A percentile compares a stretch with the other conserved stretches of the same genome.
Evolutionary conservation across 148 eudicot species (phyloP).

Genomic region (Linanthus parryae): DNA sequence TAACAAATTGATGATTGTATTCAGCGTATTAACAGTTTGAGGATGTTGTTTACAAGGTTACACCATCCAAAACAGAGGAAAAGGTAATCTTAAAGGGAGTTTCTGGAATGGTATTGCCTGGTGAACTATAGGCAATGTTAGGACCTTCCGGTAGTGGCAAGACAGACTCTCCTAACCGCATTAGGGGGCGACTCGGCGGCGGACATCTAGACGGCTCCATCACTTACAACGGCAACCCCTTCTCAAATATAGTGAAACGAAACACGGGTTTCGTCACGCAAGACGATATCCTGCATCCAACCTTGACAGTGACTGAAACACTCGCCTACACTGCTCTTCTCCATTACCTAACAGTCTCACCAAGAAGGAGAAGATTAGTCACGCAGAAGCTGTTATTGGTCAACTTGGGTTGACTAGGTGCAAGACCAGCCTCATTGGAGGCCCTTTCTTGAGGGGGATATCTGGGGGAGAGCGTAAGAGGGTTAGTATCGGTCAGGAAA

Average conservation of each 20-base stretch:
- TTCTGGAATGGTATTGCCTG: constrained; percentile 52
- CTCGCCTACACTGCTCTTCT: constrained; percentile 59
- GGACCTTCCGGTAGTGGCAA: constrained; percentile 96
- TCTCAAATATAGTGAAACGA: constrained; percentile 43
- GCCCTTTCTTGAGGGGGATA: constrained; percentile 37
- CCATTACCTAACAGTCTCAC: constrained; percentile 45
- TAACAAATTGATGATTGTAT: too few species aligned
- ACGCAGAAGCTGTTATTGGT: constrained; percentile 35
- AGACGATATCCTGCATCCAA: constrained; percentile 68
- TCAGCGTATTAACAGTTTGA: constrained; percentile 57
- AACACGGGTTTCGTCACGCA: constrained; percentile 71
- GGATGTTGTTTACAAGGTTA: constrained; percentile 57
- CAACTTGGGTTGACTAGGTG: constrained; percentile 51
- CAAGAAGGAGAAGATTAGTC: constrained; percentile 28
- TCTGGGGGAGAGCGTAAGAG: constrained; percentile 74
- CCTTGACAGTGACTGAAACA: constrained; percentile 63
- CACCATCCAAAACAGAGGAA: constrained; percentile 19
- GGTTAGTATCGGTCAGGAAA: constrained; percentile 71
- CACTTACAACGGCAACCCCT: constrained; percentile 49
- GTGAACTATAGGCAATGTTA: constrained; percentile 74
- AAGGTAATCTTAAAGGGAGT: constrained; percentile 50
- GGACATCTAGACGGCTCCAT: constrained; percentile 43
- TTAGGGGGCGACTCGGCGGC: constrained; percentile 61
- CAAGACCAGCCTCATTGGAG: constrained; percentile 55
- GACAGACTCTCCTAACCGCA: constrained; percentile 69